These are phyloP conservation scores for Tulasnella calospora DNA, from an alignment of 768 basidiomycete genomes.

Conservation along the genomic window DNA sequence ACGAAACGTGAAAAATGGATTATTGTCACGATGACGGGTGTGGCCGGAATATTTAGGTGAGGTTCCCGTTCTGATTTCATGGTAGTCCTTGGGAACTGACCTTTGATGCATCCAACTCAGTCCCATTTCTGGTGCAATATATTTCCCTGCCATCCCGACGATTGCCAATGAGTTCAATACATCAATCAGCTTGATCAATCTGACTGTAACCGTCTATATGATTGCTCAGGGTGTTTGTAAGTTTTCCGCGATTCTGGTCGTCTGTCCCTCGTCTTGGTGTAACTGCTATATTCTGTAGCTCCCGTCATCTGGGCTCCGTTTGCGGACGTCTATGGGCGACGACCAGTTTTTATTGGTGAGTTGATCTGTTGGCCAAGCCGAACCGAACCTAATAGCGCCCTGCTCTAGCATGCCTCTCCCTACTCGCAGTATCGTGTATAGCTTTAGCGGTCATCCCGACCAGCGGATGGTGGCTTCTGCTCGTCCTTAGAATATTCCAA, in stretches of 20 bases:
- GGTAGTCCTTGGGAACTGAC: background rate
- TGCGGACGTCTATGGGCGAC: slow-evolving; percentile 25
- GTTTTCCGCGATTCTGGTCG: background rate
- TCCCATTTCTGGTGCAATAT: slow-evolving; percentile 36
- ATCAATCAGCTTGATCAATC: slow-evolving; percentile 33
- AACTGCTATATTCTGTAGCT: slow-evolving; percentile 13
- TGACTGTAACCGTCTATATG: slow-evolving; percentile 37
- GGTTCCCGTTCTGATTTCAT: background rate
- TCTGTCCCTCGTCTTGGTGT: background rate
- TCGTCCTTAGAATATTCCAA: slow-evolving; percentile 76
- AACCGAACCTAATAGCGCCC: slow-evolving; percentile 28
- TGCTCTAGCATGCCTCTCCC: slow-evolving; percentile 54
- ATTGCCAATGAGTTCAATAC: slow-evolving; percentile 33
- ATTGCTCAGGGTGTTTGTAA: slow-evolving; percentile 26
- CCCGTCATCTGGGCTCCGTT: slow-evolving; percentile 36
- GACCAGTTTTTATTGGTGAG: slow-evolving; percentile 28
- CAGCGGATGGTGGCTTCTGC: slow-evolving; percentile 67
- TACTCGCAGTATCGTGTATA: slow-evolving; percentile 63
- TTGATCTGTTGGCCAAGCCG: background rate
- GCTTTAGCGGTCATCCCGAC: slow-evolving; percentile 54
- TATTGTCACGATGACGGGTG: slow-evolving; percentile 20
- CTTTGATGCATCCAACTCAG: background rate
- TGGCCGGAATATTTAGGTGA: slow-evolving; percentile 24
- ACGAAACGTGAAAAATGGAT: slow-evolving; percentile 26
- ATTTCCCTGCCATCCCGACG: slow-evolving; percentile 36